Evolutionary conservation across 2,329 filamentous ascomycete species (phyloP).

Genomic region (Arthrobotrys megalospora): DNA sequence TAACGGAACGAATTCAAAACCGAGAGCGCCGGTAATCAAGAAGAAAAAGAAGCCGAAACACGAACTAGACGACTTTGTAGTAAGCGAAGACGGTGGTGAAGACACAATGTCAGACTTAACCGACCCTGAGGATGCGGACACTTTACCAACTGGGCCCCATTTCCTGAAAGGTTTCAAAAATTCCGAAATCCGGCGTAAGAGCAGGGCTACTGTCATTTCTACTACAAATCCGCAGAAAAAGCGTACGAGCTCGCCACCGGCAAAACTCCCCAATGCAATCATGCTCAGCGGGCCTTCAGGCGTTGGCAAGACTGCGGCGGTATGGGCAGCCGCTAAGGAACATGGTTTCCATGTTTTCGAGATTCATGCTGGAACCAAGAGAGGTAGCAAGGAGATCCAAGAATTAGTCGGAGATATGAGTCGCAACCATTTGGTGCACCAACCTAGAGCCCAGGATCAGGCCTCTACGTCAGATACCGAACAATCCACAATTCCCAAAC

Average conservation of each 20-base stretch:
- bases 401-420: slow-evolving; percentile 98
- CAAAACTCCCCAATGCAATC: slow-evolving; percentile 80
- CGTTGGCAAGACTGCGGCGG: slow-evolving; percentile 91
- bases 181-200: slow-evolving; percentile 71
- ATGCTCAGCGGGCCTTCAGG: slow-evolving; percentile 90
- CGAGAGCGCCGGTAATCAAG: slow-evolving; percentile 64
- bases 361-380: slow-evolving; percentile 85
- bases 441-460: slow-evolving; percentile 65
- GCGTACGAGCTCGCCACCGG: slow-evolving; percentile 68
- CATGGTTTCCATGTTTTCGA: slow-evolving; percentile 95
- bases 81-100: slow-evolving; percentile 82
- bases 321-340: slow-evolving; percentile 92
- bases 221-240: slow-evolving; percentile 60
- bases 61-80: slow-evolving; percentile 84
- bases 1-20: slow-evolving; percentile 70
- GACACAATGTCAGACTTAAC: slow-evolving; percentile 79
- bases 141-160: slow-evolving; percentile 67
- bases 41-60: slow-evolving; percentile 73
- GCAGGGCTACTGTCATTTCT: slow-evolving; percentile 29
- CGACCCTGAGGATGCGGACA: slow-evolving; percentile 72
- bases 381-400: slow-evolving; percentile 89
- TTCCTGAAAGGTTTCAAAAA: slow-evolving; percentile 66
- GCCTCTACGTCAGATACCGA: slow-evolving; percentile 64
- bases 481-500: slow-evolving; percentile 64
- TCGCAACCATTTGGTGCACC: slow-evolving; percentile 88